A percentile compares a stretch with the other conserved stretches of the same genome.
These are phyloP conservation scores for Mycogone perniciosa DNA, from an alignment of 2,329 filamentous ascomycete genomes.

Conservation along the genomic window DNA sequence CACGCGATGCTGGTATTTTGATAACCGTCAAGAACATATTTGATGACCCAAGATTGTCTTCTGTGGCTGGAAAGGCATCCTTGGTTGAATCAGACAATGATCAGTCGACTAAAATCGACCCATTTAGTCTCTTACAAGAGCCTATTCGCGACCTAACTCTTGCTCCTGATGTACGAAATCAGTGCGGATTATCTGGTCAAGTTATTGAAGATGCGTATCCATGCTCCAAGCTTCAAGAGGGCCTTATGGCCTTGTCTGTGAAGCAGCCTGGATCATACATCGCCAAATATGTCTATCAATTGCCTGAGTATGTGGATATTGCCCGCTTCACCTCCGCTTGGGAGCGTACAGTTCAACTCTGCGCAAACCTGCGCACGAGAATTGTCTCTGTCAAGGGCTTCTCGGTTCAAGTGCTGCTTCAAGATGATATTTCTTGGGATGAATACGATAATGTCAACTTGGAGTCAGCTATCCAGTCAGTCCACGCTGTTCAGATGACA, in stretches of 20 bases:
- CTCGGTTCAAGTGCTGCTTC: neutral
- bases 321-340: slow-evolving; percentile 17
- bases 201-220: slow-evolving; percentile 23
- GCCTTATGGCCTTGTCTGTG: slow-evolving; percentile 29
- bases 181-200: too few species aligned
- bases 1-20: neutral
- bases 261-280: slow-evolving; percentile 19
- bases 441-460: neutral
- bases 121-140: slow-evolving; percentile 4
- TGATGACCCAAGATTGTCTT: neutral
- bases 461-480: neutral
- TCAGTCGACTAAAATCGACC: neutral
- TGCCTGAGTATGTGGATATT: slow-evolving; percentile 16
- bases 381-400: neutral
- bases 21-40: slow-evolving; percentile 5
- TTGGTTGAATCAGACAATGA: neutral
- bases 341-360: slow-evolving; percentile 8
- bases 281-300: slow-evolving; percentile 24
- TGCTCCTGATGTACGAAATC: too few species aligned
- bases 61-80: neutral
- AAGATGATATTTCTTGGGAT: neutral
- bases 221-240: slow-evolving; percentile 33
- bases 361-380: slow-evolving; percentile 7
- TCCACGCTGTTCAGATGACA: neutral
- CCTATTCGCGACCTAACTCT: too few species aligned